Base-by-base conservation (phyloP, 2,329 filamentous ascomycete genomes). In the Eurotiales sp. region DNA sequence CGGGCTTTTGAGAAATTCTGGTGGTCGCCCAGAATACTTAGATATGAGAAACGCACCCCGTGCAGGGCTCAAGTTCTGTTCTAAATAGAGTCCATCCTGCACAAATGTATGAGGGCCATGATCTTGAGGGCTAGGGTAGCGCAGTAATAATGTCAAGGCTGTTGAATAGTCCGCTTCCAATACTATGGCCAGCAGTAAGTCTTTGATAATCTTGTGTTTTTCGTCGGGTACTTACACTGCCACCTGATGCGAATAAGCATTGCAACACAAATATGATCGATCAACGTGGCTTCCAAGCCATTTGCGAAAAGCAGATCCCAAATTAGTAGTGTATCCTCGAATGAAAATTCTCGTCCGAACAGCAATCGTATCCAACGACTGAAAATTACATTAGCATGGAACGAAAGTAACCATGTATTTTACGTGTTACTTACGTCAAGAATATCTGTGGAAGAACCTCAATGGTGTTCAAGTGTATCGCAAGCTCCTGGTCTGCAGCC, bases 391-490 rank as follows among this genome's bases (percentile, higher is more conserved):
- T 59, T 37, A 63, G 55, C 47, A 51, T 36, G 21, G 36, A 21
- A 3, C 2, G 12, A 1, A 12, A 29, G 6, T 19, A 7, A 34
- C 2, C 3, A 14, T 3, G 22, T n/a, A 14, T 25, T 21, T 21
- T 7, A 7, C 11, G 21, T 6, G 14, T 36, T 11, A 65, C 81
- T 68, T 72, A 93, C 88, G 97, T 95, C 21, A 97, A 74, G 64
- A 97, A 99, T 46, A 99, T 92, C 62, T 99, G 93, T 1, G 93
- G 93, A n/a, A 96, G 73, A 55, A 99, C 85, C 54, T 96, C 92
- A 42, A 96, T 85, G 54, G 83, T 81, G 53, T 84, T 85, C 15
- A 99, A 78, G 67, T 97, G 91, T 21, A 78, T 77, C 12, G 89
- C 86, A 23, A 97, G 78, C 62, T 90, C 86, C n/a, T 88, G 85